Conservation (phyloP, 2,329 filamentous ascomycete genomes). For the Nemania serpens region DNA sequence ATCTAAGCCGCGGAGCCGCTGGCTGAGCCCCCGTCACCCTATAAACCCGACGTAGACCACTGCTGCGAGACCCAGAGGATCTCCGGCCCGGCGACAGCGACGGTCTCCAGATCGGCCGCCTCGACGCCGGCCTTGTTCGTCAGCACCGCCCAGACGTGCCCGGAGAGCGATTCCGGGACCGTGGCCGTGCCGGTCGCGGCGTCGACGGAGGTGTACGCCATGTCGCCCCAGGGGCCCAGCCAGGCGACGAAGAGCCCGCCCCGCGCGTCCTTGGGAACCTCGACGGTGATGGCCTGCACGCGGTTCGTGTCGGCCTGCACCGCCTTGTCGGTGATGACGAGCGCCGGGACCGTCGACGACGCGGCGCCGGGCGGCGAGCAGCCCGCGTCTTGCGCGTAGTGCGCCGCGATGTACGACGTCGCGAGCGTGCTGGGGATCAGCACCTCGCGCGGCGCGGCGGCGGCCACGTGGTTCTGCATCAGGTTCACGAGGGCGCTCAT, state of each 20-base stretch:
- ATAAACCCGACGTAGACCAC: slow-evolving; percentile 26
- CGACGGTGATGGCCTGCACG: slow-evolving; percentile 33
- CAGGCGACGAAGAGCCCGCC: slow-evolving; percentile 42
- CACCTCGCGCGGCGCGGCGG: slow-evolving; percentile 42
- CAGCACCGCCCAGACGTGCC: slow-evolving; percentile 44
- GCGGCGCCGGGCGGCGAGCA: slow-evolving; percentile 27
- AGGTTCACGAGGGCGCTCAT: slow-evolving; percentile 46
- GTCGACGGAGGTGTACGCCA: slow-evolving; percentile 40
- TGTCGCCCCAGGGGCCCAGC: slow-evolving; percentile 44
- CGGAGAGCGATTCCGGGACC: slow-evolving; percentile 42
- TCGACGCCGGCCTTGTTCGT: slow-evolving; percentile 35
- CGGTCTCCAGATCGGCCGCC: slow-evolving; percentile 27
- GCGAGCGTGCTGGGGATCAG: slow-evolving; percentile 41
- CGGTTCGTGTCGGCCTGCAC: slow-evolving; percentile 24
- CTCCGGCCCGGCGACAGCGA: slow-evolving; percentile 43
- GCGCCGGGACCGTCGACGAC: slow-evolving; percentile 29
- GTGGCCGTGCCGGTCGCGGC: slow-evolving; percentile 28
- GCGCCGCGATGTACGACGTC: slow-evolving; percentile 39
- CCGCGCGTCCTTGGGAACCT: slow-evolving; percentile 26
- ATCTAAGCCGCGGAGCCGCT: no score
- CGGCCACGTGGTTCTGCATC: slow-evolving; percentile 45
- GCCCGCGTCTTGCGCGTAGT: slow-evolving; percentile 39
- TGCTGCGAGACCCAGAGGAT: slow-evolving; percentile 42
- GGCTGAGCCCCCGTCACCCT: no score
- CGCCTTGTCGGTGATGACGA: slow-evolving; percentile 30